A percentile compares a stretch with the other conserved stretches of the same genome.
These are phyloP conservation scores for Spencermartinsiella europaea DNA, from an alignment of 805 yeast species.

Conservation along the genomic window DNA sequence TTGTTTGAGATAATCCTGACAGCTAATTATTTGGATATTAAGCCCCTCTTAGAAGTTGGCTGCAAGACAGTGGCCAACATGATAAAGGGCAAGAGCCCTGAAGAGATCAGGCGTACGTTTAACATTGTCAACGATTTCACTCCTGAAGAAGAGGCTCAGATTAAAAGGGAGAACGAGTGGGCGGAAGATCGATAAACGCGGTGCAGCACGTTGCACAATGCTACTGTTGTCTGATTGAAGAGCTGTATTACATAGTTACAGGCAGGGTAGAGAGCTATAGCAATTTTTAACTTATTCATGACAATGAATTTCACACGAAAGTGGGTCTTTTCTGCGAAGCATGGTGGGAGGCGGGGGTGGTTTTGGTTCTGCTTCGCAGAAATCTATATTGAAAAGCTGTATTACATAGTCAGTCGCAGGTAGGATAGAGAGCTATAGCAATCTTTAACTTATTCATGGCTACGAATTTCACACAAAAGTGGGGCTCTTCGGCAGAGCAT, in stretches of 20 bases:
- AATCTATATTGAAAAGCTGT: too few species aligned
- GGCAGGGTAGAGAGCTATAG: background rate
- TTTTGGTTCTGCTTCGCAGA: too few species aligned
- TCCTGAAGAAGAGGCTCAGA: constrained; percentile 45
- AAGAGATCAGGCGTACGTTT: constrained; percentile 42
- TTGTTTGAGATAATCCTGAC: constrained; percentile 44
- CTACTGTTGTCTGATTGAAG: background rate
- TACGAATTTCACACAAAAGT: too few species aligned
- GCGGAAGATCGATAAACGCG: constrained; percentile 37
- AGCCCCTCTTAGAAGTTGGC: constrained; percentile 42
- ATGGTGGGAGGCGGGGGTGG: too few species aligned
- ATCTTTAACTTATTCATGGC: too few species aligned
- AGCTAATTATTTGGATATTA: constrained; percentile 44
- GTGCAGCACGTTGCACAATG: too few species aligned
- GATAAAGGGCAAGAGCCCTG: constrained; percentile 44
- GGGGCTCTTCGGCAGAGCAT: too few species aligned
- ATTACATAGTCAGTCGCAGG: too few species aligned
- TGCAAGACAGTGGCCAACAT: constrained; percentile 46
- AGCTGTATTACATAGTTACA: background rate
- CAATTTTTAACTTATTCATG: too few species aligned
- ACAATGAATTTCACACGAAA: too few species aligned
- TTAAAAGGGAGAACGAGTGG: constrained; percentile 44
- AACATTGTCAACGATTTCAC: constrained; percentile 43
- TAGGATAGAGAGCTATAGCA: too few species aligned
- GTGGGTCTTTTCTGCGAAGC: too few species aligned